Conservation (phyloP, 192 early-diverging fungal species). For the Coemansia sp. region DNA sequence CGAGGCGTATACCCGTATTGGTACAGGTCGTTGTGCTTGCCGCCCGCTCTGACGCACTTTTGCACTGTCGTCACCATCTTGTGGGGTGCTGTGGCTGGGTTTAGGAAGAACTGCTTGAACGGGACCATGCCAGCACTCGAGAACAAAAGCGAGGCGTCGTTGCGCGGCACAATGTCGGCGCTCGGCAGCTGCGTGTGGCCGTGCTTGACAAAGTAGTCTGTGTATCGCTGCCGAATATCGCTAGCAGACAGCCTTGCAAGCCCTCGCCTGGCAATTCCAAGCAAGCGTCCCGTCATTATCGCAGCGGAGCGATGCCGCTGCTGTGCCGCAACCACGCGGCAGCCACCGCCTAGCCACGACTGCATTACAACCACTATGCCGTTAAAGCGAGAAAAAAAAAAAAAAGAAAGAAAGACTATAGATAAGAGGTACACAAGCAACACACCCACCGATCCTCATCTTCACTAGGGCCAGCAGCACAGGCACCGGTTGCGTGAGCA, state of each 20-base stretch:
- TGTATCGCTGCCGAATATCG: slow-evolving; percentile 85
- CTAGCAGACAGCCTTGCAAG: slow-evolving; percentile 53
- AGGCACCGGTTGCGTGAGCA: no score
- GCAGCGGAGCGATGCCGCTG: background rate
- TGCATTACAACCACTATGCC: background rate
- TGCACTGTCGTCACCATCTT: slow-evolving; percentile 90
- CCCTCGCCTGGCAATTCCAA: background rate
- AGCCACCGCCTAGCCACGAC: background rate
- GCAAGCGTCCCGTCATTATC: no score
- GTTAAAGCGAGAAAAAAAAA: background rate
- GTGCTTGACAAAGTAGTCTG: slow-evolving; percentile 77
- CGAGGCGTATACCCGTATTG: slow-evolving; percentile 96
- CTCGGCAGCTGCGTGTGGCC: slow-evolving; percentile 75
- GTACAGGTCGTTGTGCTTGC: slow-evolving; percentile 99
- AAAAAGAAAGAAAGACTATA: background rate
- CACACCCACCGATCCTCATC: no score
- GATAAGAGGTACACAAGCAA: background rate
- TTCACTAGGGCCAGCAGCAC: no score
- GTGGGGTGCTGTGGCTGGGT: slow-evolving; percentile 83
- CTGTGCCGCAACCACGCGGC: background rate
- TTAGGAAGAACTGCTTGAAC: slow-evolving; percentile 94
- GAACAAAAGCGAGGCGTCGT: slow-evolving; percentile 94
- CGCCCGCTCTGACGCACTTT: slow-evolving; percentile 98
- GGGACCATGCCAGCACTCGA: slow-evolving; percentile 98
- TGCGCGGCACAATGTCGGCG: slow-evolving; percentile 88